Evolutionary conservation across 2,329 filamentous ascomycete genomes (phyloP), one percentile per base, ranked within the genome.

Genomic region (Colletotrichum trifolii): DNA sequence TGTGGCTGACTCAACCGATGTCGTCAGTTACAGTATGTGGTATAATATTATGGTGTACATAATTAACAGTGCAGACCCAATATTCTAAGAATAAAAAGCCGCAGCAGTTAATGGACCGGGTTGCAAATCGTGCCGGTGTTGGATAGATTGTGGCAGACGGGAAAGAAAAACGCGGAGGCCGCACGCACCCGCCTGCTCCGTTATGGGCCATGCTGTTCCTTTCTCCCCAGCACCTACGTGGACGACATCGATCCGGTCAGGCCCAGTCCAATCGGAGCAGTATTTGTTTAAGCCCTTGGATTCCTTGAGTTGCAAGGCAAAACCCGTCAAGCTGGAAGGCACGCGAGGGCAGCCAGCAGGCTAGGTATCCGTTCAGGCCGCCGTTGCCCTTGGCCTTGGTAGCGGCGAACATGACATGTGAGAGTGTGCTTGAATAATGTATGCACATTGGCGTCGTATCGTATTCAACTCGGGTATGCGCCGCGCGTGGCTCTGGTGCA

Each of bases 1-100:
- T 46, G 58, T 65, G 58, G 58, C 58, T 53, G 35, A 10, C 52
- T 50, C 52, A 43, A 56, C 58, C 36, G 52, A 65, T 57, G 52
- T 65, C 62, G 46, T 65, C 58, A 65, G 62, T 52, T 42, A 65
- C 52, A 65, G 36, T 25, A 25, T 25, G 25, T 25, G 25, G 25
- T 5, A 25, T 25, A 25, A 25, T 25, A 25, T 25, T 25, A 25
- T 25, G 25, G 25, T 25, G 25, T 25, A 25, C 25, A 25, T 25
- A 25, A 53, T 48, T 33, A 53, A 53, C 45, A 49, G 15, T 17
- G 52, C 42, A 45, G 47, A 36, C 40, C 45, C 45, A 13, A 48
- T 53, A 55, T 65, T 64, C 62, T 48, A 65, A 65, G 52, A 65
- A 65, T 62, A 57, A 65, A 46, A 65, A 38, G 34, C 58, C 46